Evolutionary conservation across 345 rosid genomes (phyloP), one percentile per base, ranked within the genome.

Genomic region (Eucalyptus rudis): DNA sequence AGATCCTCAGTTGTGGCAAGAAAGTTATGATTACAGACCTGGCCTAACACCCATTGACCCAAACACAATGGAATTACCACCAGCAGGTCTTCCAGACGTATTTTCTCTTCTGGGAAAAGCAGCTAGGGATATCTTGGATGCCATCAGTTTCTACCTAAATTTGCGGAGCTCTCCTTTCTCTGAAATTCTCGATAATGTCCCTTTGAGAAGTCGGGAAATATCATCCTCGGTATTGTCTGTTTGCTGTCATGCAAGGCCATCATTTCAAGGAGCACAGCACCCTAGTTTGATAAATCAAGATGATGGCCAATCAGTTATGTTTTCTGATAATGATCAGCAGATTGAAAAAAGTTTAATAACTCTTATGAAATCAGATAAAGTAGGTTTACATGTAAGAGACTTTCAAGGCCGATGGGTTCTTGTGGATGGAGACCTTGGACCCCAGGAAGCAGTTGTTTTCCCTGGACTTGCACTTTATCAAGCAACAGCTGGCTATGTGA

Each of bases 401-500:
- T 91, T 94, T 92, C 93, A 96, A 66, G 99, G 99, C 17, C 95
- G 94, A 44, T 97, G 98, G 99, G 91, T 95, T 87, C 94, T 95
- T 86, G 96, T 96, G 88, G 99, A 97, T 91, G 97, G 87, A 16
- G 99, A 96, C 92, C 99, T 97, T 92, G 99, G 99, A 90, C 99
- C 99, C 86, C 99, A 93, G 89, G 99, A 97, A 89, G 99, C 95
- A 33, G 91, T 97, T 86, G 95, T 97, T 88, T 97, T 90, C 88
- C 97, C 99, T 31, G 99, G 99, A 45, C 95, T 97, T 56, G 98
- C 99, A 58, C 95, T 97, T 58, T 96, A 96, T 91, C 99, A 96
- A 92, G 98, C 97, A 79, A 97, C 99, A 80, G 99, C 99, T 3
- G 98, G 99, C 40, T 96, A 95, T 89, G 92, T 97, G 56, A 95